Conservation (phyloP, 192 early-diverging fungal species). For the Rhizophagus clarus region DNA sequence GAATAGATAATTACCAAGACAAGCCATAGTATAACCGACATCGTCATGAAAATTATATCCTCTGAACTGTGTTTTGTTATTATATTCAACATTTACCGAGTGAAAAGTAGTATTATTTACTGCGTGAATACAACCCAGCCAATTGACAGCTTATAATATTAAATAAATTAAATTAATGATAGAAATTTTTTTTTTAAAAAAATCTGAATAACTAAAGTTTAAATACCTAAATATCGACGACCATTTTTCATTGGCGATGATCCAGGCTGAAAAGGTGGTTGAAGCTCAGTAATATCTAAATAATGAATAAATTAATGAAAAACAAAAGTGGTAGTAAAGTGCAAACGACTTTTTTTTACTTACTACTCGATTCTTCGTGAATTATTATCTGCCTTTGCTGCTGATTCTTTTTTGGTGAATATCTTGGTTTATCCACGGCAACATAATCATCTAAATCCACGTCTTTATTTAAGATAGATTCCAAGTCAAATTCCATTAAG, state of each 20-base stretch:
- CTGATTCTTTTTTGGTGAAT: background rate
- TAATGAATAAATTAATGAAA: background rate
- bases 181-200: background rate
- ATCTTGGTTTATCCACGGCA: background rate
- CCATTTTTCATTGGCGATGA: slow-evolving; percentile 63
- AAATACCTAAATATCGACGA: slow-evolving; percentile 58
- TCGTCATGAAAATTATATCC: slow-evolving; percentile 85
- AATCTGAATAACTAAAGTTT: background rate
- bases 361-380: background rate
- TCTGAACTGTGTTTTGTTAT: slow-evolving; percentile 78
- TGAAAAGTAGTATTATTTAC: slow-evolving; percentile 72
- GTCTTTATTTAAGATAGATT: background rate
- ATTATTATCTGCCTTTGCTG: background rate
- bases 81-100: slow-evolving; percentile 85
- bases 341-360: background rate
- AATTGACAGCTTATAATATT: slow-evolving; percentile 70
- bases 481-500: background rate
- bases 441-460: background rate
- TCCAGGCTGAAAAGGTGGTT: slow-evolving; percentile 85
- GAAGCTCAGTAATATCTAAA: slow-evolving; percentile 38
- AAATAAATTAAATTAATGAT: background rate
- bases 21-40: slow-evolving; percentile 76
- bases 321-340: background rate
- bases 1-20: slow-evolving; percentile 49
- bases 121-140: slow-evolving; percentile 77